Percentiles rank a stretch among this genome's conserved stretches.
These are phyloP conservation scores for Xylariaceae sp. DNA, from an alignment of 2,329 filamentous ascomycete genomes.

Conservation along the genomic window DNA sequence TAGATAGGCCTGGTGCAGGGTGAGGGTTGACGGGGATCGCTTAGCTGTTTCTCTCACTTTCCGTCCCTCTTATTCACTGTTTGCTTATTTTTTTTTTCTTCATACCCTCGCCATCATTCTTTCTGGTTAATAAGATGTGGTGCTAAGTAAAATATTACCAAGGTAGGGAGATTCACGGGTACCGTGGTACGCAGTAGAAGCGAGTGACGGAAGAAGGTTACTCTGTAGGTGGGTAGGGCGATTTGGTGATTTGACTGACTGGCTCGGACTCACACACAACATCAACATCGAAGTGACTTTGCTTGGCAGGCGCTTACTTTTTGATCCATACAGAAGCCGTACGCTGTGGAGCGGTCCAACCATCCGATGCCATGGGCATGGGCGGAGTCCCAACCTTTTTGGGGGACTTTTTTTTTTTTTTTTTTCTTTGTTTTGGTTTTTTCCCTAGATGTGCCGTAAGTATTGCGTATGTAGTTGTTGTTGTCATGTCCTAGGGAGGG, in stretches of 20 bases:
- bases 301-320: not conserved
- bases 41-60: constrained; percentile 8
- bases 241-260: not conserved
- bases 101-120: not conserved
- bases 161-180: not conserved
- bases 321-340: not conserved
- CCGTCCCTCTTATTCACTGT: constrained; percentile 1
- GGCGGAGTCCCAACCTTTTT: not conserved
- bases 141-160: not conserved
- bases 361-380: not conserved
- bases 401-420: not conserved
- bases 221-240: not conserved
- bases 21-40: constrained; percentile 3
- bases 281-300: not conserved
- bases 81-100: constrained; percentile 1
- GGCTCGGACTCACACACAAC: not conserved
- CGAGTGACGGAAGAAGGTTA: not conserved
- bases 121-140: not conserved
- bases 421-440: not conserved
- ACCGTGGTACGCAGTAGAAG: not conserved
- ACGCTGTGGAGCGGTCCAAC: not conserved
- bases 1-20: constrained; percentile 21
- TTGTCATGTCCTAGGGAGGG: not conserved
- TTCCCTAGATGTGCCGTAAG: not conserved
- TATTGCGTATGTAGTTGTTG: not conserved